phyloP scores from a whole-genome alignment of 2,329 filamentous ascomycete species.

The Aspergillus fructus region DNA sequence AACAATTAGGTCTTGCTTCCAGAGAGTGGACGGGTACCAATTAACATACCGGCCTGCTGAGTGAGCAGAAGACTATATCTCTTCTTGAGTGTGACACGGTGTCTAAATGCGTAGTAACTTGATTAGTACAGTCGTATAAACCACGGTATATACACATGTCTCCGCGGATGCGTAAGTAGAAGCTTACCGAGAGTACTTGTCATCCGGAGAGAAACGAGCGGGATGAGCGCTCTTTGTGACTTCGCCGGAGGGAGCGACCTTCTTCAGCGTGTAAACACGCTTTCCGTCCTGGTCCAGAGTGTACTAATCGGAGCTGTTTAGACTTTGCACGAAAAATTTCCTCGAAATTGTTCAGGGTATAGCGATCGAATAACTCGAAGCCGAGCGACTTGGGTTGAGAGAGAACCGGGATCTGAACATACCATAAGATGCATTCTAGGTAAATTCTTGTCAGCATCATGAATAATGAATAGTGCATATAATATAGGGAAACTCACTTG shows the following conservation, averaged over 20 bases:
- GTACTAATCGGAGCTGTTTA: slow-evolving; percentile 55
- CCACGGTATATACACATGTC: not conserved
- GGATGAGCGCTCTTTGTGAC: slow-evolving; percentile 97
- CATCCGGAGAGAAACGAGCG: slow-evolving; percentile 93
- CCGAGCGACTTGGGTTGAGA: not conserved
- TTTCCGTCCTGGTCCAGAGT: slow-evolving; percentile 78
- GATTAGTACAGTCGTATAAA: not conserved
- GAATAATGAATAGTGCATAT: not conserved
- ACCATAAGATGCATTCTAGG: slow-evolving; percentile 44
- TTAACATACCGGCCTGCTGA: slow-evolving; percentile 60
- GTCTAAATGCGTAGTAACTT: slow-evolving; percentile 51
- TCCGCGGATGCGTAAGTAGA: not conserved
- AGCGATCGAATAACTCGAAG: not conserved
- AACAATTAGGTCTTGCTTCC: slow-evolving; percentile 13
- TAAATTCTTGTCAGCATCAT: slow-evolving; percentile 8
- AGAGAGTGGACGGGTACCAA: not conserved
- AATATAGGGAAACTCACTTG: slow-evolving; percentile 28
- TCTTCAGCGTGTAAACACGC: slow-evolving; percentile 93
- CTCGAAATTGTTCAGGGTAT: not conserved
- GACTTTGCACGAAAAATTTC: not conserved
- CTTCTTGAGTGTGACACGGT: slow-evolving; percentile 93
- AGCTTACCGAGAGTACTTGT: slow-evolving; percentile 82
- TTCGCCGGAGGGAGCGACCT: slow-evolving; percentile 65
- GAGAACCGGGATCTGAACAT: slow-evolving; percentile 17
- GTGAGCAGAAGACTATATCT: slow-evolving; percentile 85